Evolutionary conservation across 768 basidiomycete species (phyloP), one percentile per base, ranked within the genome.

Genomic region (Lactarius indigo): DNA sequence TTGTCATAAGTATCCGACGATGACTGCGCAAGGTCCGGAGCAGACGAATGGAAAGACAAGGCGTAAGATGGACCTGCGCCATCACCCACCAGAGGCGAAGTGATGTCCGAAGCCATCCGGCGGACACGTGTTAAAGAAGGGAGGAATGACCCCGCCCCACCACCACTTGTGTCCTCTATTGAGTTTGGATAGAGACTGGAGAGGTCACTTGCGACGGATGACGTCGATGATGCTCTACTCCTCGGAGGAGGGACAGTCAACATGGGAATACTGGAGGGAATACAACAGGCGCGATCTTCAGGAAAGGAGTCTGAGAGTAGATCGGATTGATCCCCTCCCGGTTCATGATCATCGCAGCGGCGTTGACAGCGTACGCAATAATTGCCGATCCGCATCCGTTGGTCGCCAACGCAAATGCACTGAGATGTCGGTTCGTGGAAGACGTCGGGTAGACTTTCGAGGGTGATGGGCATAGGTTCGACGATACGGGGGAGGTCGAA

Each of bases 391-490:
- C 58, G 66, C 41, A 64, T 47, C 33, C 50, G 41, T 28, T 59
- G 62, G 10, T 68, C 66, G 9, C 10, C 42, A 17, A 35, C 2
- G 44, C 66, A 68, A 18, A 64, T 60, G 30, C 66, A 68, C 54
- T 60, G 66, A 35, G 57, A 59, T 9, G 63, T 37, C 12, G 62
- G 75, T 57, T 76, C 75, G 26, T 65, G 72, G 59, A 77, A 77
- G 31, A 75, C 74, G 28, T 76, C 75, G 31, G 69, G 69, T 15
- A 65, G 59, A 13, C 70, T 70, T 42, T 57, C 66, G 13, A 63
- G 54, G 20, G 68, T 37, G 12, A 69, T 57, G 12, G 69, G 42
- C 31, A 70, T 59, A 5, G 66, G 63, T 52, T 71, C 73, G 33
- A 68, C 62, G 39, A 69, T 63, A 33, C 59, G 58, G 8, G 64